Evolutionary conservation across 768 basidiomycete species (phyloP), one percentile per base, ranked within the genome.

Genomic region (Stropharia rugosoannulata): DNA sequence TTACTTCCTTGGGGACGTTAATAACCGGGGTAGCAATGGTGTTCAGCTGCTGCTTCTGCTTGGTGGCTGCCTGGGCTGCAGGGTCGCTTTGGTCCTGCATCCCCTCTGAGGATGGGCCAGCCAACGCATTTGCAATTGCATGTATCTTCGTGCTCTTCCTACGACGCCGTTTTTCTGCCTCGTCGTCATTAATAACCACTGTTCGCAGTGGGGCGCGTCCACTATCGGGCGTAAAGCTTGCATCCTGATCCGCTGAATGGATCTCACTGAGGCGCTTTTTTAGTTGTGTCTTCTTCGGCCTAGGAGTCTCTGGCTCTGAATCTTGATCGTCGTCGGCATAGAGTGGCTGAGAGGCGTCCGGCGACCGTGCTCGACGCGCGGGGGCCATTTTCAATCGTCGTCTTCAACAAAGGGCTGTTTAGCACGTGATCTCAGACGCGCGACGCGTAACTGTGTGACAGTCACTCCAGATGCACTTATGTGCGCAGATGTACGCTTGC

Each of bases 131-230:
- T 27, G 87, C 87, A n/a, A 80, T 70, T 13, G 79, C 79, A 9
- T 72, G 71, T 9, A 84, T 70, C 70, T 86, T 91, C 19, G 81
- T 84, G 65, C 89, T 93, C 77, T 90, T 91, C 64, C 93, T 74
- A 52, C 93, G 74, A 54, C 86, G 79, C 47, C 93, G 81, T 68
- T 93, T 93, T 76, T 95, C 93, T 0, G 92, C 92, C 2, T 80
- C 82, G 71, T 95, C 93, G 66, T 95, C 93, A 69, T 95, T 95
- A 70, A 75, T 79, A 58, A 78, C 86, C 63, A 78, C 79, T 7
- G 78, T 74, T 64, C 78, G 80, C 45, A 75, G 66, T 19, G 76
- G 75, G 37, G 67, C 64, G 42, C 75, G 74, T 29, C 66, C 66
- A 4, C 73, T 71, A 48, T 76, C 74, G 64, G 66, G 63, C 29